Evolutionary conservation across 2,329 filamentous ascomycete species (phyloP).

Genomic region (Metarhizium anisopliae): DNA sequence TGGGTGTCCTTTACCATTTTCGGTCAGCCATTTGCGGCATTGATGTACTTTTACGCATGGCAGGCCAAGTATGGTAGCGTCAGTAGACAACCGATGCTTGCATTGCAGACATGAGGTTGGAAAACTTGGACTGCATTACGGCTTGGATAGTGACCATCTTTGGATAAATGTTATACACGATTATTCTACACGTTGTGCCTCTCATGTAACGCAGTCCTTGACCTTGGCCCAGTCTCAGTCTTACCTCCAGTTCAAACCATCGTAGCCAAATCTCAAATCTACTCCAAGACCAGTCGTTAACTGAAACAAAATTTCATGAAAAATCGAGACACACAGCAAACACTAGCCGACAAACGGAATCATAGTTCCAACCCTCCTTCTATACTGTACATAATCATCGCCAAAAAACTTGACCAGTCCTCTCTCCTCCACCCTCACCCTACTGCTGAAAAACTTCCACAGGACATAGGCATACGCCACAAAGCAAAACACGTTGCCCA

Average conservation of each 20-base stretch:
- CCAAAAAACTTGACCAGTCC: slow-evolving; percentile 76
- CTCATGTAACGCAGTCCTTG: no score
- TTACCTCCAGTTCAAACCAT: no score
- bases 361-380: slow-evolving; percentile 59
- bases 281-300: background rate
- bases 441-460: slow-evolving; percentile 72
- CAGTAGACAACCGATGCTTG: slow-evolving; percentile 32
- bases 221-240: no score
- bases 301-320: background rate
- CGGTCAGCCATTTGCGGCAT: slow-evolving; percentile 83
- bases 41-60: slow-evolving; percentile 98
- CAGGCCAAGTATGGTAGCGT: slow-evolving; percentile 93
- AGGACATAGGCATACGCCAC: slow-evolving; percentile 64
- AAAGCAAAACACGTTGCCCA: slow-evolving; percentile 78
- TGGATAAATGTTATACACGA: background rate
- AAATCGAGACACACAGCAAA: background rate
- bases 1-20: slow-evolving; percentile 96
- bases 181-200: background rate
- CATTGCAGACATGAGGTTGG: background rate
- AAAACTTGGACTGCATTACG: background rate
- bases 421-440: slow-evolving; percentile 72
- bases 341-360: slow-evolving; percentile 57
- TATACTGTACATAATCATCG: slow-evolving; percentile 69
- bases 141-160: background rate
- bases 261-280: no score